Percentiles rank a stretch among this genome's conserved stretches.
Conservation (phyloP, 2,329 filamentous ascomycete species). For the Neonectria punicea region DNA sequence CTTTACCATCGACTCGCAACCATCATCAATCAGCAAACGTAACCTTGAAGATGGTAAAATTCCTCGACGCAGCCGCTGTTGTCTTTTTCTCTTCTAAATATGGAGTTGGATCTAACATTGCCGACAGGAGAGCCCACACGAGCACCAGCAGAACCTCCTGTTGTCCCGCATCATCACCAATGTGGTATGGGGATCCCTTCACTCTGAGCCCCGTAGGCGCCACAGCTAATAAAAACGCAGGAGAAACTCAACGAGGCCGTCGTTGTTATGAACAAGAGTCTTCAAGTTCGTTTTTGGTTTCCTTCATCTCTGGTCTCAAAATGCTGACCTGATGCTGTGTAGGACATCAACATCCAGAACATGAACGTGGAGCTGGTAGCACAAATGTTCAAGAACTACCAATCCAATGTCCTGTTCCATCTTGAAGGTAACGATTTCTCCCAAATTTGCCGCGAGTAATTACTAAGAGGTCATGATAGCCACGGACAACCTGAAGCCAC, state of each 20-base stretch:
- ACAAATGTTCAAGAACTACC: slow-evolving; percentile 99
- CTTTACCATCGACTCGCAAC: not conserved
- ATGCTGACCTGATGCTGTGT: slow-evolving; percentile 17
- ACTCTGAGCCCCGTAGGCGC: not conserved
- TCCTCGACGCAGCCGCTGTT: not conserved
- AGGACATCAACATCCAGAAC: slow-evolving; percentile 98
- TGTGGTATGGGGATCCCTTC: slow-evolving; percentile 72
- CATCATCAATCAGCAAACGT: not conserved
- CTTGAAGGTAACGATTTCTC: slow-evolving; percentile 77
- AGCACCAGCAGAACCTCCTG: slow-evolving; percentile 94
- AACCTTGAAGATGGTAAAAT: slow-evolving; percentile 17
- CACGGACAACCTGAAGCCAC: slow-evolving; percentile 85
- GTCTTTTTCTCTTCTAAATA: no score
- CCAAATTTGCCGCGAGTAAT: not conserved
- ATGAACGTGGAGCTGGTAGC: slow-evolving; percentile 99
- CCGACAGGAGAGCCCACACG: slow-evolving; percentile 88
- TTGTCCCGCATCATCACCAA: slow-evolving; percentile 97
- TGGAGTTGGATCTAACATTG: not conserved
- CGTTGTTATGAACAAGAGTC: slow-evolving; percentile 89
- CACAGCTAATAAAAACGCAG: slow-evolving; percentile 56
- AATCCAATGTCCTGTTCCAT: slow-evolving; percentile 97
- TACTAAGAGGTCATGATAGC: slow-evolving; percentile 59
- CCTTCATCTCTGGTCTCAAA: not conserved
- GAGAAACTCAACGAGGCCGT: slow-evolving; percentile 98
- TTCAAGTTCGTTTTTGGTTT: slow-evolving; percentile 69